Evolutionary conservation across 2,329 filamentous ascomycete species (phyloP), one percentile per base, ranked within the genome.

Genomic region (Sporothrix humicola): DNA sequence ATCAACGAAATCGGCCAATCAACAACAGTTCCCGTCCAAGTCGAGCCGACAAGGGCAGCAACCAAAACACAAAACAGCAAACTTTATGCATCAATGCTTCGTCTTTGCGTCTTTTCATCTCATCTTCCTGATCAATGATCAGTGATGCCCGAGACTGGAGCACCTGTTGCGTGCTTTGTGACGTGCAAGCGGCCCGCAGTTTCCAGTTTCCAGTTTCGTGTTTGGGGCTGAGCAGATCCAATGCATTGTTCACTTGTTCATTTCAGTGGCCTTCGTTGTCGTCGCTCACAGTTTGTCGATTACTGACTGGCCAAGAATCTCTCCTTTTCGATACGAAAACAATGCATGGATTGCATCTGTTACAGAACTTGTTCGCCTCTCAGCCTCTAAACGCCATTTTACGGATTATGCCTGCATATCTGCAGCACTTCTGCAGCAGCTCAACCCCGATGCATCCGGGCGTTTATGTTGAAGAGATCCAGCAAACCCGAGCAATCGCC

Each of bases 171-270:
- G 54, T 61, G 68, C 10, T 56, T 23, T 59, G 69, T 48, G 69
- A 31, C 69, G 69, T 59, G 69, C 54, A 61, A 50, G 54, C 69
- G 69, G 69, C 42, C 54, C 69, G 42, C n/a, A 9, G 8, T 26
- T 4, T 54, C 3, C 31, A 37, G 31, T 37, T 37, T 37, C 31
- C 31, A 37, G 69, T 63, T 63, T 65, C 69, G 69, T 17, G 69
- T 72, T 54, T 54, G 69, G 26, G 69, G 69, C 69, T 63, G 69
- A 72, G 69, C 69, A 46, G 69, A 31, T 52, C 37, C 56, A 63
- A 54, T 69, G 66, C 46, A 52, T 69, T 54, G 23, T 42, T 42
- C 46, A 31, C 26, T 8, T 52, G n/a, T 23, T 10, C 6, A 44
- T 17, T 10, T 23, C 37, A 46, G 6, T 65, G 37, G 10, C 17